Percentiles rank a stretch among this genome's conserved stretches.
phyloP scores from a whole-genome alignment of 2,329 filamentous ascomycete genomes.

The Delphinella strobiligena region DNA sequence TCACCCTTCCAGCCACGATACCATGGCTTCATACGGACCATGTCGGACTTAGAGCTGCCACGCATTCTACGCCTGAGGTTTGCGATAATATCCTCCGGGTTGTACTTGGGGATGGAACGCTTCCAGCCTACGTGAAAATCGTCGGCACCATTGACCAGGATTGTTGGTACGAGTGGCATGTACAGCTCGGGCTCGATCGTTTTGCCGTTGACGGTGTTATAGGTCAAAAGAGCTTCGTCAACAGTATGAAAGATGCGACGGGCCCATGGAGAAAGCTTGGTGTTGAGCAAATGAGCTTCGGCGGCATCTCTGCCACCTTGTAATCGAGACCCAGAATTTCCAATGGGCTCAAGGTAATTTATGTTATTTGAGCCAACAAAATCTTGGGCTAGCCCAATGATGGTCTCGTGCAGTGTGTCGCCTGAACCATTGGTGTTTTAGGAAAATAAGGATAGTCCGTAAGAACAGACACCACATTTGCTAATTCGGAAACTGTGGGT shows the following conservation, averaged over 20 bases:
- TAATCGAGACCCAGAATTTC: constrained; percentile 94
- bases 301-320: constrained; percentile 85
- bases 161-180: constrained; percentile 76
- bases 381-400: constrained; percentile 82
- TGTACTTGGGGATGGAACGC: constrained; percentile 90
- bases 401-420: constrained; percentile 96
- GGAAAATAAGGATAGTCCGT: constrained; percentile 88
- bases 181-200: constrained; percentile 83
- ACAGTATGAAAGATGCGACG: constrained; percentile 68
- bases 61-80: constrained; percentile 82
- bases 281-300: constrained; percentile 97
- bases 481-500: constrained; percentile 89
- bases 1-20: constrained; percentile 89
- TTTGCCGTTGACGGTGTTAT: constrained; percentile 77
- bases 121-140: constrained; percentile 99
- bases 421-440: constrained; percentile 70
- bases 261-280: constrained; percentile 84
- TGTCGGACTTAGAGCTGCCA: constrained; percentile 45
- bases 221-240: constrained; percentile 76
- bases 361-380: constrained; percentile 97
- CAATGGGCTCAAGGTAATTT: constrained; percentile 88
- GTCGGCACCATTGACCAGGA: constrained; percentile 89
- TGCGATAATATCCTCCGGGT: constrained; percentile 76
- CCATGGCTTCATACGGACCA: constrained; percentile 85
- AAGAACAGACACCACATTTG: constrained; percentile 79